Percentiles rank a stretch among this genome's conserved stretches.
Evolutionary conservation across 208 protist genomes (phyloP).

Genomic region (Chromosphaera perkinsii): DNA sequence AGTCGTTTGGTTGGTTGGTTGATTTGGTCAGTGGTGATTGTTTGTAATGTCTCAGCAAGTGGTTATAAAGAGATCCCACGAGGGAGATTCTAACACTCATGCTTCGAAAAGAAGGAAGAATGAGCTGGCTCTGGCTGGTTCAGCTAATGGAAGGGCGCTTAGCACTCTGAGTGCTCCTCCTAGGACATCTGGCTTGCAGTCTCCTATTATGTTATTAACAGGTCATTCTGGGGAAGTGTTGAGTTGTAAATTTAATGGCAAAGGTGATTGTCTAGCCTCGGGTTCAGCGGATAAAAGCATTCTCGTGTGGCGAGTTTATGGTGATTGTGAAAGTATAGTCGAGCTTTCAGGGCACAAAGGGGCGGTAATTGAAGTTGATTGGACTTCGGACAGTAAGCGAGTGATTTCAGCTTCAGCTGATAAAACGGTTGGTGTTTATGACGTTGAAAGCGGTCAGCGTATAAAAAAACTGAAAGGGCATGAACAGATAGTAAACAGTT

Average conservation of each 20-base stretch:
- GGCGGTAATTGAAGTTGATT: conserved; percentile 14
- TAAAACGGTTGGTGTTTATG: conserved; percentile 31
- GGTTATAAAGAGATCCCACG: no score
- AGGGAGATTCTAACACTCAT: no score
- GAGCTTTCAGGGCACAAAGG: conserved; percentile 10
- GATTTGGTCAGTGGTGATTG: no score
- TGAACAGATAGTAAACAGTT: conserved; percentile 30
- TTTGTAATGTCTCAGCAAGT: no score
- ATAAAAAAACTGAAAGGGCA: conserved; percentile 35
- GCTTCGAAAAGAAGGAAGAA: no score
- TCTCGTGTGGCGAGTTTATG: conserved; percentile 4
- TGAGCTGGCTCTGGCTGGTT: no score
- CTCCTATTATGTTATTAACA: conserved; percentile 36
- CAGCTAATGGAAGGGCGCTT: no score
- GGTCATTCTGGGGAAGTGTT: conserved; percentile 34
- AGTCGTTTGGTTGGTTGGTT: no score
- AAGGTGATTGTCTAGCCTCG: conserved; percentile 27
- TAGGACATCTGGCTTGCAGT: conserved; percentile 30
- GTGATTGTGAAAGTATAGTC: conserved; percentile 23
- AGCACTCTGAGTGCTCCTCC: no score
- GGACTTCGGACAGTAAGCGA: background rate
- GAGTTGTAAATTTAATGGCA: conserved; percentile 14
- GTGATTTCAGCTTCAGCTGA: conserved; percentile 16
- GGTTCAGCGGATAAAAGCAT: conserved; percentile 6
- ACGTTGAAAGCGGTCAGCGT: conserved; percentile 32